Percentiles rank a stretch among this genome's conserved stretches.
These are phyloP conservation scores for Leccinellum rugosiceps DNA, from an alignment of 768 basidiomycete species.

Conservation along the genomic window DNA sequence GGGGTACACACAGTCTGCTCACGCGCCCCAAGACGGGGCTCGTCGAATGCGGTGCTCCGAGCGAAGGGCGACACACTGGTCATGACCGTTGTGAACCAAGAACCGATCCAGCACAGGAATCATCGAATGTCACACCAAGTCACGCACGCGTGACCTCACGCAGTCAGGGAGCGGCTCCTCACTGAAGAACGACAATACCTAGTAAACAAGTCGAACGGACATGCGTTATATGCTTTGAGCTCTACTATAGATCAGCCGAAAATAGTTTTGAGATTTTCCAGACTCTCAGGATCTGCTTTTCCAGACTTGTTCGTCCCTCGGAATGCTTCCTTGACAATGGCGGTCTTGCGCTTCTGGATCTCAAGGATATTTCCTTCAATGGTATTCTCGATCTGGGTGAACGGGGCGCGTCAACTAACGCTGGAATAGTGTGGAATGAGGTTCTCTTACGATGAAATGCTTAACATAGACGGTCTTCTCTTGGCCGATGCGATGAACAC, in stretches of 20 bases:
- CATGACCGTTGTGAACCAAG: slow-evolving; percentile 28
- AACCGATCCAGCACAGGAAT: slow-evolving; percentile 18
- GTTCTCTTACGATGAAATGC: slow-evolving; percentile 70
- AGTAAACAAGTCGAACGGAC: too few species aligned
- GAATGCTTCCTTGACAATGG: slow-evolving; percentile 83
- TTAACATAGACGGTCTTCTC: slow-evolving; percentile 79
- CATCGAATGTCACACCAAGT: slow-evolving; percentile 16
- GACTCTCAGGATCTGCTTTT: slow-evolving; percentile 61
- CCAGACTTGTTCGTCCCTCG: slow-evolving; percentile 46
- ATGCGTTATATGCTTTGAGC: neutral
- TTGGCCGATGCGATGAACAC: slow-evolving; percentile 84
- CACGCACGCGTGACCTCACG: slow-evolving; percentile 14
- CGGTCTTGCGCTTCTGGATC: slow-evolving; percentile 85
- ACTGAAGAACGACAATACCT: too few species aligned
- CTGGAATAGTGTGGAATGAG: neutral
- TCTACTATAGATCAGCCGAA: slow-evolving; percentile 40
- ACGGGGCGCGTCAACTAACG: neutral
- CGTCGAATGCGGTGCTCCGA: slow-evolving; percentile 56
- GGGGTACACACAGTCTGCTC: slow-evolving; percentile 52
- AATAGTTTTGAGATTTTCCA: slow-evolving; percentile 67
- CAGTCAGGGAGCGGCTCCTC: too few species aligned
- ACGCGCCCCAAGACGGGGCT: slow-evolving; percentile 44
- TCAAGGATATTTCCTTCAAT: slow-evolving; percentile 77
- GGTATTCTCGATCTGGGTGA: slow-evolving; percentile 58
- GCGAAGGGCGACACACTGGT: slow-evolving; percentile 55